phyloP scores from a whole-genome alignment of 2,329 filamentous ascomycete species.

The Alternaria gansuensis region DNA sequence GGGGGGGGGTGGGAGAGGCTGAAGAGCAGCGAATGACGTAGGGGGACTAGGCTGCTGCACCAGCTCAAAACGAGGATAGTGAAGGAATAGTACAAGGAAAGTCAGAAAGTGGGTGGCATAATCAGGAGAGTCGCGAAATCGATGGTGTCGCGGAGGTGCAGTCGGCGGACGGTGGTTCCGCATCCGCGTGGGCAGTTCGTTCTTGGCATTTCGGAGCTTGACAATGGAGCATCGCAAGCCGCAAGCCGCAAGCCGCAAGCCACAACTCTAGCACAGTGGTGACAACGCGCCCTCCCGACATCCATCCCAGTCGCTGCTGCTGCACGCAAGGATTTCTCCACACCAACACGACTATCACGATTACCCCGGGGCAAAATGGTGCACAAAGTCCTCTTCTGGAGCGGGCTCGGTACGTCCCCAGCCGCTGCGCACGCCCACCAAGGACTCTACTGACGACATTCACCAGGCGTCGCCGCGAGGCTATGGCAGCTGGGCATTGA shows the following conservation, averaged over 20 bases:
- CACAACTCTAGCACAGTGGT: constrained; percentile 30
- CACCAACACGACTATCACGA: constrained; percentile 12
- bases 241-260: constrained; percentile 19
- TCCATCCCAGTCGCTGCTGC: constrained; percentile 25
- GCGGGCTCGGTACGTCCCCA: constrained; percentile 81
- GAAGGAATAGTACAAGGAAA: constrained; percentile 15
- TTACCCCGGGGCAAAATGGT: constrained; percentile 53
- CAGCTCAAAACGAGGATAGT: constrained; percentile 9
- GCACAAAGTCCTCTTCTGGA: constrained; percentile 78
- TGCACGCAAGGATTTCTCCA: constrained; percentile 20
- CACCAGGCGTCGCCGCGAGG: constrained; percentile 83
- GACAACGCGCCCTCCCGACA: constrained; percentile 38
- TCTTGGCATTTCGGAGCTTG: constrained; percentile 26
- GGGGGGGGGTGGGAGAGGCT: constrained; percentile 11
- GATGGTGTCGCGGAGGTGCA: constrained; percentile 11
- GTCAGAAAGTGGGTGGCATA: constrained; percentile 2
- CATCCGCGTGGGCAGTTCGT: constrained; percentile 27
- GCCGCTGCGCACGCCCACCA: constrained; percentile 23
- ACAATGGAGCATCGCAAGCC: constrained; percentile 31
- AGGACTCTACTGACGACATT: constrained; percentile 33
- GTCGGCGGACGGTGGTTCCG: constrained; percentile 30
- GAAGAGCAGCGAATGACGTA: constrained; percentile 13
- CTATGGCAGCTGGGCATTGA: constrained; percentile 98
- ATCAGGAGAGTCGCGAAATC: constrained; percentile 15
- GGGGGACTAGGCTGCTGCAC: neutral